Evolutionary conservation across 345 rosid species (phyloP).

Genomic region (Acer saccharum): DNA sequence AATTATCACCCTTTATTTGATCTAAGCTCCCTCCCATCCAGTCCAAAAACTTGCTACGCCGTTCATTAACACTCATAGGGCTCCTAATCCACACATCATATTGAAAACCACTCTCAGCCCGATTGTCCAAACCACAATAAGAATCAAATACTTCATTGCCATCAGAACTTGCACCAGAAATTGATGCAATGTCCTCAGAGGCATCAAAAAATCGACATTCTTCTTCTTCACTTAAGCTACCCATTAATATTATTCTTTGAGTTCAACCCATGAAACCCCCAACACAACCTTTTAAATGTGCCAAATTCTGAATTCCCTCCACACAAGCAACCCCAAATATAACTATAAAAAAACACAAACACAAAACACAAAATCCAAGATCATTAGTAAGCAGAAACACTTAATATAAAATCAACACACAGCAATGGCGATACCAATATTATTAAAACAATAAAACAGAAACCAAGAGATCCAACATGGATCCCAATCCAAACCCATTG

Average conservation of each 20-base stretch:
- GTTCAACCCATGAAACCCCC: slow-evolving; percentile 72
- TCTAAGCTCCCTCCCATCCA: slow-evolving; percentile 59
- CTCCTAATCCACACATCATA: slow-evolving; percentile 68
- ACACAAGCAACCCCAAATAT: slow-evolving; percentile 55
- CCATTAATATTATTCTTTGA: slow-evolving; percentile 47
- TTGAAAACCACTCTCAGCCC: slow-evolving; percentile 28
- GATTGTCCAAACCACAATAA: slow-evolving; percentile 18
- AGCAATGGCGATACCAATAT: slow-evolving; percentile 21
- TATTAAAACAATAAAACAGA: slow-evolving; percentile 23
- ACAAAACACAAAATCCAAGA: slow-evolving; percentile 50
- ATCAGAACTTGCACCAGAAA: slow-evolving; percentile 36
- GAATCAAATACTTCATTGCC: slow-evolving; percentile 28
- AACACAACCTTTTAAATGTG: slow-evolving; percentile 41
- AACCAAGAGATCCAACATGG: slow-evolving; percentile 76
- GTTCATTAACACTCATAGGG: slow-evolving; percentile 58
- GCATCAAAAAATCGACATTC: slow-evolving; percentile 76
- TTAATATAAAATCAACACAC: slow-evolving; percentile 24
- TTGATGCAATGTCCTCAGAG: slow-evolving; percentile 50
- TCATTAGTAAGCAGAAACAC: slow-evolving; percentile 39
- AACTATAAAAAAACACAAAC: slow-evolving; percentile 15
- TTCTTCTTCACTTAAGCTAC: slow-evolving; percentile 58
- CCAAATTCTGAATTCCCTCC: slow-evolving; percentile 46
- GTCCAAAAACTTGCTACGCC: slow-evolving; percentile 56
- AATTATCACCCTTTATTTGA: slow-evolving; percentile 18
- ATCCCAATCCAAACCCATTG: slow-evolving; percentile 81